Evolutionary conservation across 2,329 filamentous ascomycete genomes (phyloP).

Genomic region (Colletotrichum salicis): DNA sequence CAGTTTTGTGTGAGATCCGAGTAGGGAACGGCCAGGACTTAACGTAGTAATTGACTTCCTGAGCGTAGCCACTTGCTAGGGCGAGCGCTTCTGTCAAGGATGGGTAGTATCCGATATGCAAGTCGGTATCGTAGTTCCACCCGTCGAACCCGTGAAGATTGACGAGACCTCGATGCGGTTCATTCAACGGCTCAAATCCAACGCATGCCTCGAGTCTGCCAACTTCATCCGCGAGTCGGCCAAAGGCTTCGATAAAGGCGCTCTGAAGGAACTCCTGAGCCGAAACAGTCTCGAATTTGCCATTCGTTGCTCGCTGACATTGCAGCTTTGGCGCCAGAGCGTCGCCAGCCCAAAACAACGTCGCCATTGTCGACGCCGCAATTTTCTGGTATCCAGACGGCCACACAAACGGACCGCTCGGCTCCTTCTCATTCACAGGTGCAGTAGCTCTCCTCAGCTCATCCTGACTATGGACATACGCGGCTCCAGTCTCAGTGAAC

Average conservation of each 20-base stretch:
- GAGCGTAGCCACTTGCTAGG: slow-evolving; percentile 51
- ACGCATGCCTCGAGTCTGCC: slow-evolving; percentile 47
- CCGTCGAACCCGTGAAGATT: slow-evolving; percentile 50
- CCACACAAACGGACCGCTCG: slow-evolving; percentile 50
- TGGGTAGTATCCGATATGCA: slow-evolving; percentile 54
- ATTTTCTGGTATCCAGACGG: slow-evolving; percentile 51
- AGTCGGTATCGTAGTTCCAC: slow-evolving; percentile 55
- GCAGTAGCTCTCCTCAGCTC: slow-evolving; percentile 42
- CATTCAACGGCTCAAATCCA: slow-evolving; percentile 55
- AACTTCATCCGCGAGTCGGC: slow-evolving; percentile 47
- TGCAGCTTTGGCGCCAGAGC: slow-evolving; percentile 39
- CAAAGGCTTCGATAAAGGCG: slow-evolving; percentile 48
- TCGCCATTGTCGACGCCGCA: slow-evolving; percentile 46
- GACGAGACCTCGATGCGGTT: slow-evolving; percentile 54
- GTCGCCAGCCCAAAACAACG: slow-evolving; percentile 43
- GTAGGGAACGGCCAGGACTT: slow-evolving; percentile 55
- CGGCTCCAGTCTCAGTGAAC: slow-evolving; percentile 41
- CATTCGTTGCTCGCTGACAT: slow-evolving; percentile 27
- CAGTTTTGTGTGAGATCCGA: slow-evolving; percentile 47
- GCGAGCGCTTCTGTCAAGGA: slow-evolving; percentile 51
- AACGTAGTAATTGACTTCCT: slow-evolving; percentile 50
- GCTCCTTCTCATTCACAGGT: slow-evolving; percentile 43
- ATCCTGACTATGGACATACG: slow-evolving; percentile 50
- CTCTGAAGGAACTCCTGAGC: slow-evolving; percentile 45
- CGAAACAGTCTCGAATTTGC: slow-evolving; percentile 36